phyloP scores from a whole-genome alignment of 78 protist genomes.

The Cyanophora paradoxa region DNA sequence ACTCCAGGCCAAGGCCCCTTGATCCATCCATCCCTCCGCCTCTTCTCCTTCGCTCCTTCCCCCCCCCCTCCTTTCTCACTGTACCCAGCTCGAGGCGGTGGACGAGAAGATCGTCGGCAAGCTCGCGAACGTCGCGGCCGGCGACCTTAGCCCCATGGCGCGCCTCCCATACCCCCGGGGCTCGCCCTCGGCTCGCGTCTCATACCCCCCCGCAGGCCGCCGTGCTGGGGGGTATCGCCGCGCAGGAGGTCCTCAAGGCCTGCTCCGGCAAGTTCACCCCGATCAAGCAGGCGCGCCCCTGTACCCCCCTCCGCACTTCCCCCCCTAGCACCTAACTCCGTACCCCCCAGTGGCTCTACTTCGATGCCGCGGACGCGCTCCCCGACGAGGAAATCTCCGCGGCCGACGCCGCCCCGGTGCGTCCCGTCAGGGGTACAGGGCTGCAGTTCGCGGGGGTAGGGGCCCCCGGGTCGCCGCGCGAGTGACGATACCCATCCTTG shows the following conservation, averaged over 20 bases:
- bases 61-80: conserved; percentile 1
- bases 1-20: neutral
- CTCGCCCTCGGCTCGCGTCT: neutral
- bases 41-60: too few species aligned
- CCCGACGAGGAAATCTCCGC: conserved; percentile 39
- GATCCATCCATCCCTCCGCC: too few species aligned
- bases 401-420: conserved; percentile 19
- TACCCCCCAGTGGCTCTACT: conserved; percentile 45
- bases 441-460: too few species aligned
- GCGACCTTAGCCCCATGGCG: conserved; percentile 63
- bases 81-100: conserved; percentile 29
- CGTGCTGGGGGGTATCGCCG: conserved; percentile 38
- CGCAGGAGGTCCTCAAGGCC: conserved; percentile 90
- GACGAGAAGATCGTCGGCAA: conserved; percentile 43
- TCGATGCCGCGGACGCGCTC: conserved; percentile 73
- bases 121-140: conserved; percentile 48
- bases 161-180: neutral
- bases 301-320: neutral
- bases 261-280: conserved; percentile 90
- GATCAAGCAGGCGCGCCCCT: conserved; percentile 50
- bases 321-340: neutral
- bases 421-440: too few species aligned
- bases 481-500: too few species aligned
- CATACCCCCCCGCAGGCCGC: conserved; percentile 13
- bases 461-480: too few species aligned